These are phyloP conservation scores for Trametes sp. DNA, from an alignment of 1,284 basidiomycete genomes.

Conservation along the genomic window DNA sequence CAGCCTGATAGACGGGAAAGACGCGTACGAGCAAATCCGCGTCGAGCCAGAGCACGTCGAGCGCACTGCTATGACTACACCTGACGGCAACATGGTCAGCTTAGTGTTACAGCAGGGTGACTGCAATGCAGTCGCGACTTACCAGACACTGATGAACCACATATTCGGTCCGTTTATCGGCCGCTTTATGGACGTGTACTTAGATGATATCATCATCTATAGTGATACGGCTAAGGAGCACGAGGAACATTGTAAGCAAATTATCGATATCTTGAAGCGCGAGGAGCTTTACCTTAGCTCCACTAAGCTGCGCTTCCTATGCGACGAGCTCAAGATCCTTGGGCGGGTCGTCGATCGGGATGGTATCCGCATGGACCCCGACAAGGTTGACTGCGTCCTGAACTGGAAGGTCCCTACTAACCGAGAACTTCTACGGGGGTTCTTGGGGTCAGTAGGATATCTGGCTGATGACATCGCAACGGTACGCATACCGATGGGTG, in stretches of 20 bases:
- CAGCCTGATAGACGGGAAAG: constrained; percentile 22
- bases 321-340: constrained; percentile 35
- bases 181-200: constrained; percentile 24
- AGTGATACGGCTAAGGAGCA: constrained; percentile 39
- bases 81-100: constrained; percentile 43
- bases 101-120: constrained; percentile 43
- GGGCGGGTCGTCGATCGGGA: constrained; percentile 41
- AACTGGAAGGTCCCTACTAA: constrained; percentile 43
- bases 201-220: constrained; percentile 45
- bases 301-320: constrained; percentile 42
- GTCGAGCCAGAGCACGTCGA: constrained; percentile 26
- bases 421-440: constrained; percentile 28
- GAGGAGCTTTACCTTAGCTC: constrained; percentile 37
- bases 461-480: constrained; percentile 28
- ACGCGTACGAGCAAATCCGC: constrained; percentile 25
- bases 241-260: constrained; percentile 30
- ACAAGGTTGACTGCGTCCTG: constrained; percentile 40
- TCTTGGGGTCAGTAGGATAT: constrained; percentile 29
- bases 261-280: constrained; percentile 34
- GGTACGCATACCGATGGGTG: constrained; percentile 34
- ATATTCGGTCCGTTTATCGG: constrained; percentile 41
- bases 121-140: constrained; percentile 46
- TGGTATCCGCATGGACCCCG: constrained; percentile 43
- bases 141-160: constrained; percentile 45
- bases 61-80: constrained; percentile 26